Conservation (phyloP, 768 basidiomycete genomes). For the Leccinellum albellum region DNA sequence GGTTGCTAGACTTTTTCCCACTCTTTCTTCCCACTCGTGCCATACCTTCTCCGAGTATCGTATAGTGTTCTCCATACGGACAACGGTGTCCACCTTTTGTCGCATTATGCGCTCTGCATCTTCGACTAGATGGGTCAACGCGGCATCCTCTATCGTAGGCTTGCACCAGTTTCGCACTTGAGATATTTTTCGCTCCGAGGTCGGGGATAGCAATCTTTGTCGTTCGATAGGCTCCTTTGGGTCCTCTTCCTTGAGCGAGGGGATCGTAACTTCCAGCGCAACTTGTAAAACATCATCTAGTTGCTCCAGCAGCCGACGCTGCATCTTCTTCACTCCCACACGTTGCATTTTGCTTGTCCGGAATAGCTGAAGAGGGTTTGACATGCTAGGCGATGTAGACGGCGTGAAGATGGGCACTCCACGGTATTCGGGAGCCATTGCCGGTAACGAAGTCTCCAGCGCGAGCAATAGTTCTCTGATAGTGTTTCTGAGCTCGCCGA, state of each 20-base stretch:
- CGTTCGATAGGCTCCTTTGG: constrained; percentile 88
- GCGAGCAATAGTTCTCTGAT: constrained; percentile 74
- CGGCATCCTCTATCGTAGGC: constrained; percentile 81
- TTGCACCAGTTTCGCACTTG: constrained; percentile 83
- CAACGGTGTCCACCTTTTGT: constrained; percentile 91
- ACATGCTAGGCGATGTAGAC: constrained; percentile 64
- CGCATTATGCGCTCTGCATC: constrained; percentile 89
- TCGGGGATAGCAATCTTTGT: constrained; percentile 83
- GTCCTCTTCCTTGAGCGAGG: constrained; percentile 87
- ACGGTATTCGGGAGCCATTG: constrained; percentile 72
- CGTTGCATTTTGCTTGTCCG: constrained; percentile 75
- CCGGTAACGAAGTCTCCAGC: constrained; percentile 72
- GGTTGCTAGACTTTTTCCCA: constrained; percentile 61
- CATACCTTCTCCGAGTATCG: constrained; percentile 95
- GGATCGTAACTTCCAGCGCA: constrained; percentile 78
- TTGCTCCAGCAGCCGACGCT: constrained; percentile 76
- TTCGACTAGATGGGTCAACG: constrained; percentile 74
- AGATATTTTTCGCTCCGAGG: constrained; percentile 83
- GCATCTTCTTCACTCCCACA: constrained; percentile 76
- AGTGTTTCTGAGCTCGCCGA: constrained; percentile 80
- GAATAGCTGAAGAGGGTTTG: constrained; percentile 76
- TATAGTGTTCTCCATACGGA: constrained; percentile 95
- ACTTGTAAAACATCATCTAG: constrained; percentile 82
- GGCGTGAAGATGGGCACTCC: constrained; percentile 82
- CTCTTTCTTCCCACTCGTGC: constrained; percentile 93